A percentile compares a stretch with the other conserved stretches of the same genome.
phyloP scores from a whole-genome alignment of 352 stramenopile species.

The Phytophthora brassicae region DNA sequence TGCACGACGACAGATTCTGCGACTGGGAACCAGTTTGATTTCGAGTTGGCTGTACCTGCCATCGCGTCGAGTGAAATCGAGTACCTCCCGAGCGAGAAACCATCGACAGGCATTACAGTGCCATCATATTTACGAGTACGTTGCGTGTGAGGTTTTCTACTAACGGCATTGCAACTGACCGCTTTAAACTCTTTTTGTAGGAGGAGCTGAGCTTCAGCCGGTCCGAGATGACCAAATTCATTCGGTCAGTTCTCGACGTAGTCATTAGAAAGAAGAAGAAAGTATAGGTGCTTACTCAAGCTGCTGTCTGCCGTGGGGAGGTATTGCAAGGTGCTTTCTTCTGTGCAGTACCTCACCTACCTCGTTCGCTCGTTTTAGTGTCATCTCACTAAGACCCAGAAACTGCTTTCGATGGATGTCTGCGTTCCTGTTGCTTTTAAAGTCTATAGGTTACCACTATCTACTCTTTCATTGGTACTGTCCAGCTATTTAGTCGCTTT shows the following conservation, averaged over 20 bases:
- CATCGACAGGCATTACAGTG: slow-evolving; percentile 49
- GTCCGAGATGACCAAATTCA: slow-evolving; percentile 83
- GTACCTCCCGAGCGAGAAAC: slow-evolving; percentile 70
- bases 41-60: slow-evolving; percentile 71
- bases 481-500: slow-evolving; percentile 5
- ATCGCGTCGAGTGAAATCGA: slow-evolving; percentile 75
- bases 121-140: slow-evolving; percentile 76
- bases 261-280: slow-evolving; percentile 83
- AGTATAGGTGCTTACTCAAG: slow-evolving; percentile 18
- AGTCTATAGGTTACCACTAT: slow-evolving; percentile 12
- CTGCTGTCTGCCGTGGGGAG: slow-evolving; percentile 2
- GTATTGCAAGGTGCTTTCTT: background rate
- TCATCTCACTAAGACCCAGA: background rate
- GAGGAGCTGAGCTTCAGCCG: slow-evolving; percentile 83
- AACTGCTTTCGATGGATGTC: background rate
- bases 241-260: slow-evolving; percentile 77
- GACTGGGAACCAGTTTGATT: slow-evolving; percentile 68
- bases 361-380: slow-evolving; percentile 13
- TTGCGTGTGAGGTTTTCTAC: slow-evolving; percentile 1
- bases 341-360: slow-evolving; percentile 3
- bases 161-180: background rate
- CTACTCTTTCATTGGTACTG: slow-evolving; percentile 30
- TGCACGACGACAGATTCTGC: slow-evolving; percentile 71
- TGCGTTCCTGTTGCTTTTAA: slow-evolving; percentile 1
- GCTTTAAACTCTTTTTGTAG: slow-evolving; percentile 18